Evolutionary conservation across 495 filamentous ascomycete genomes (phyloP).

Genomic region (Alectoria sarmentosa): DNA sequence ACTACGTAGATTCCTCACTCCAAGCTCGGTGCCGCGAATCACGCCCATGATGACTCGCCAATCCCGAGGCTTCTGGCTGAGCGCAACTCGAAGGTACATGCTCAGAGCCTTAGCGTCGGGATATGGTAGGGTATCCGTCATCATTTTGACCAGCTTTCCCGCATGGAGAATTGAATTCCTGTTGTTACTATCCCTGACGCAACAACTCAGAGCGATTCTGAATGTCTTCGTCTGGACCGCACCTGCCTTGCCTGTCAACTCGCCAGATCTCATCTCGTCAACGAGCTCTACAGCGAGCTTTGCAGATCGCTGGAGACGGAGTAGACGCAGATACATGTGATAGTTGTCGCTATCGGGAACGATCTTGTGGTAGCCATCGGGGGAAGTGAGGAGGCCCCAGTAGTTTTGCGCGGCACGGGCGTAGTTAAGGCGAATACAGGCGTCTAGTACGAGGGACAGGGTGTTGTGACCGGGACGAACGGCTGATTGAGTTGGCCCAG

Average conservation of each 20-base stretch:
- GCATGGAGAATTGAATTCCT: conserved; percentile 50
- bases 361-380: conserved; percentile 38
- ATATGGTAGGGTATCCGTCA: conserved; percentile 38
- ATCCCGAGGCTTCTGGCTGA: conserved; percentile 16
- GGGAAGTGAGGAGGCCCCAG: conserved; percentile 61
- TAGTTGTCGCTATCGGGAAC: conserved; percentile 64
- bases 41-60: conserved; percentile 20
- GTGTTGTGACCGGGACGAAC: conserved; percentile 57
- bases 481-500: conserved; percentile 27
- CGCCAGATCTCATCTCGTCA: conserved; percentile 33
- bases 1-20: conserved; percentile 16
- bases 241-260: conserved; percentile 25
- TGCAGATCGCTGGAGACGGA: conserved; percentile 57
- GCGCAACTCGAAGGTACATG: conserved; percentile 35
- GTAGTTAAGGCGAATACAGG: conserved; percentile 46
- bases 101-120: conserved; percentile 37
- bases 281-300: conserved; percentile 47
- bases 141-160: conserved; percentile 48
- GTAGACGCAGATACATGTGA: conserved; percentile 56
- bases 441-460: conserved; percentile 59
- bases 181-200: conserved; percentile 65
- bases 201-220: conserved; percentile 61
- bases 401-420: conserved; percentile 52
- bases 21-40: conserved; percentile 7
- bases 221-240: conserved; percentile 48